Evolutionary conservation across 1,284 basidiomycete species (phyloP).

Genomic region (Laetiporus sulphureus): DNA sequence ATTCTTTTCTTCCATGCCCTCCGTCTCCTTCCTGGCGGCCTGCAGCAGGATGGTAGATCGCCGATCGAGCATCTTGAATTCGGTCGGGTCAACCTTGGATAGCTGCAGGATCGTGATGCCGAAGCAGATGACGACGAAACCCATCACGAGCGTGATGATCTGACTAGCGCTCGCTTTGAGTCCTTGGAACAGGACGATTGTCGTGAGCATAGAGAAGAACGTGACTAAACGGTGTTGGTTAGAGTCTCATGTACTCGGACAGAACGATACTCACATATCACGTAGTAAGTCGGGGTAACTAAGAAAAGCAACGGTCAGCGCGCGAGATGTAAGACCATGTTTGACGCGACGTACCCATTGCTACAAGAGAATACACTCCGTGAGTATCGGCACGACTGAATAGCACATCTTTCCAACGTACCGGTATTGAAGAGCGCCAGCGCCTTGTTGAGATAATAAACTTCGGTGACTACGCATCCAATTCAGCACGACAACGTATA

Average conservation of each 20-base stretch:
- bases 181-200: constrained; percentile 86
- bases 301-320: constrained; percentile 12
- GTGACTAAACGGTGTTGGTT: constrained; percentile 45
- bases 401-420: no score
- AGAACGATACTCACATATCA: constrained; percentile 50
- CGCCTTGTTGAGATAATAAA: constrained; percentile 96
- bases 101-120: constrained; percentile 95
- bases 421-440: constrained; percentile 94
- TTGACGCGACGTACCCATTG: constrained; percentile 57
- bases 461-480: constrained; percentile 63
- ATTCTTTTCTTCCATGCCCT: constrained; percentile 55
- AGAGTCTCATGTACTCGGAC: background rate
- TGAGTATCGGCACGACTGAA: no score
- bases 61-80: constrained; percentile 74
- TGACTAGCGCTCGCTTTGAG: constrained; percentile 69
- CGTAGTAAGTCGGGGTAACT: constrained; percentile 89
- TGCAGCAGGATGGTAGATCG: constrained; percentile 81
- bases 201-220: constrained; percentile 85
- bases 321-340: background rate
- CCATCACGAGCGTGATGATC: constrained; percentile 89
- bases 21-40: constrained; percentile 63
- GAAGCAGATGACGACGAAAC: constrained; percentile 83
- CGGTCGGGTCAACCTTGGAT: constrained; percentile 84
- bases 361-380: constrained; percentile 38
- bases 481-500: constrained; percentile 2